Conservation (phyloP, 495 filamentous ascomycete species). For the Aspergillus asperescens region DNA sequence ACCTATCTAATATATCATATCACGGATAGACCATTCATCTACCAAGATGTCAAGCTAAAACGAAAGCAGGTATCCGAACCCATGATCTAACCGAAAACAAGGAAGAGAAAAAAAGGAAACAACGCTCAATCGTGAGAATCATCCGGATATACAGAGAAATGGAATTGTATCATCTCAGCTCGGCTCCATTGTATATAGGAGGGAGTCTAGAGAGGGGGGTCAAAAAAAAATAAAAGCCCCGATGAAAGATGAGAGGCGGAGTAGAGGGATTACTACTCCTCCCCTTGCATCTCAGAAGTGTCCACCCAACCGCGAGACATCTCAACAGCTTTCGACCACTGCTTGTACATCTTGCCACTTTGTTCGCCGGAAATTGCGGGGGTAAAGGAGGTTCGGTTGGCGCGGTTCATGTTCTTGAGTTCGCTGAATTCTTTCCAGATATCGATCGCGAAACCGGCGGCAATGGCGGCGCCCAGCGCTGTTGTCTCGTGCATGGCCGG, state of each 20-base stretch:
- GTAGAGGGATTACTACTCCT: slow-evolving; percentile 19
- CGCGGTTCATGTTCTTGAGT: slow-evolving; percentile 70
- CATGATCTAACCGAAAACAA: slow-evolving; percentile 1
- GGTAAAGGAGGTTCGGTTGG: slow-evolving; percentile 67
- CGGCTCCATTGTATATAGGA: too few species aligned
- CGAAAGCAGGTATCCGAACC: slow-evolving; percentile 1
- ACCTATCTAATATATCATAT: background rate
- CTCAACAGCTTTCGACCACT: slow-evolving; percentile 82
- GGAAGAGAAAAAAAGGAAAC: background rate
- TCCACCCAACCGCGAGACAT: slow-evolving; percentile 84
- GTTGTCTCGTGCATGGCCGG: slow-evolving; percentile 93
- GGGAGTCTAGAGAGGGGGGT: too few species aligned
- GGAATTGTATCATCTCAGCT: background rate
- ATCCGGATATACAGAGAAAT: slow-evolving; percentile 5
- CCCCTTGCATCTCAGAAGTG: slow-evolving; percentile 36
- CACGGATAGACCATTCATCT: background rate
- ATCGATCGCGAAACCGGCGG: slow-evolving; percentile 79
- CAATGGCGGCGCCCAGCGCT: slow-evolving; percentile 88
- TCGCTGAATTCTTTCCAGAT: slow-evolving; percentile 80
- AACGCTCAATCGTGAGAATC: slow-evolving; percentile 7
- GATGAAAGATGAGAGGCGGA: background rate
- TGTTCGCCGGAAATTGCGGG: slow-evolving; percentile 58
- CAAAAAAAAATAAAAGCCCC: too few species aligned
- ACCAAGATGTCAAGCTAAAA: background rate
- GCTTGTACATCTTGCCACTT: slow-evolving; percentile 64